Conservation (phyloP, 1,284 basidiomycete genomes). For the Pisolithus thermaeus region DNA sequence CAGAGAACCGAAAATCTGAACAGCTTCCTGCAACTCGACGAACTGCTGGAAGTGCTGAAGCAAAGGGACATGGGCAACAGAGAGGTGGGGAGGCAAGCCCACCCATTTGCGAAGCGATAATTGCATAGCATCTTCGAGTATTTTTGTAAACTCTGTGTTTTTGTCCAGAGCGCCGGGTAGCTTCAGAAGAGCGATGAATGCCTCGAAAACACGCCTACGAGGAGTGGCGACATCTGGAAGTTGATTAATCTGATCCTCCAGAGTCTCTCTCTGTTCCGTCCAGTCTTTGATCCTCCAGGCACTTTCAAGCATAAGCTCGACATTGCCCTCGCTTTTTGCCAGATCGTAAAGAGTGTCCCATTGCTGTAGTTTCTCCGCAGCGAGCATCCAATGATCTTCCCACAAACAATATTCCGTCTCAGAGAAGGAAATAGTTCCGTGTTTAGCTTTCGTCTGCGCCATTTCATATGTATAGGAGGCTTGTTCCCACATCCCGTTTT, state of each 20-base stretch:
- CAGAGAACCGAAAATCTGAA: slow-evolving; percentile 90
- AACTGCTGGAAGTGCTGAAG: slow-evolving; percentile 99
- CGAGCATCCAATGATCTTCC: slow-evolving; percentile 99
- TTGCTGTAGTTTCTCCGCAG: slow-evolving; percentile 94
- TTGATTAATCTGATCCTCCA: slow-evolving; percentile 83
- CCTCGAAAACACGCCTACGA: slow-evolving; percentile 91
- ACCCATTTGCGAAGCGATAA: slow-evolving; percentile 96
- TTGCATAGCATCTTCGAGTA: slow-evolving; percentile 96
- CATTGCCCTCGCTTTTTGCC: slow-evolving; percentile 87
- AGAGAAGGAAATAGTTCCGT: slow-evolving; percentile 83
- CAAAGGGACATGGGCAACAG: slow-evolving; percentile 89
- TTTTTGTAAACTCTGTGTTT: slow-evolving; percentile 76
- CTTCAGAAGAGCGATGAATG: slow-evolving; percentile 84
- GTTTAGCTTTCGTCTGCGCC: slow-evolving; percentile 84
- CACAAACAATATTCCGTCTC: slow-evolving; percentile 97
- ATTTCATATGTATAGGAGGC: slow-evolving; percentile 87
- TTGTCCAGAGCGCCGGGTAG: slow-evolving; percentile 61
- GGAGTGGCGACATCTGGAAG: slow-evolving; percentile 88
- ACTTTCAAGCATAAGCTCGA: slow-evolving; percentile 91
- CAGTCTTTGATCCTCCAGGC: slow-evolving; percentile 96
- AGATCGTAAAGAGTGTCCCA: slow-evolving; percentile 96
- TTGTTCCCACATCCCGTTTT: slow-evolving; percentile 96
- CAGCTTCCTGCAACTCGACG: slow-evolving; percentile 95
- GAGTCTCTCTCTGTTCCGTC: slow-evolving; percentile 71
- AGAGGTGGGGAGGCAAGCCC: slow-evolving; percentile 80